Evolutionary conservation across 1,139 yeast species (phyloP), one percentile per base, ranked within the genome.

Genomic region (Candida pseudoviswanathii): DNA sequence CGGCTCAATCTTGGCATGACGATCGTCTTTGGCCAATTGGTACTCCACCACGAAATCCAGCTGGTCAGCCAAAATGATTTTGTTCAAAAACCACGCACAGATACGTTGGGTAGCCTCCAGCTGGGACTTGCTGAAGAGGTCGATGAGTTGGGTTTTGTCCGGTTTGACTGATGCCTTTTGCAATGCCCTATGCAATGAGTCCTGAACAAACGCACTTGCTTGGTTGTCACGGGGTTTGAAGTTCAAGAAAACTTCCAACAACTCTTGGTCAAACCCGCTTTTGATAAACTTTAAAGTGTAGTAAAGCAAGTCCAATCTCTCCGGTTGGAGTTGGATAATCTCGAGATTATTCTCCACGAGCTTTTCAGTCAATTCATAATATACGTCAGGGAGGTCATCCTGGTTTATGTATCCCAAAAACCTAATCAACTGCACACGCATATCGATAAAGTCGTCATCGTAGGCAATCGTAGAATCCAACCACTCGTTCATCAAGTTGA

Each of bases 1-100:
- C 1, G 54, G 54, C 0, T 84, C 81, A 29, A 82, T 64, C 34
- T 64, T 61, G 2, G 75, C 54, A 42, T 65, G 60, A 30, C 60
- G 62, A 9, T 51, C 51, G 22, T 45, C 47, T 61, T 64, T 79
- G 47, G 65, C 64, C 50, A 86, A 69, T 51, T 85, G 86, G 58
- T 76, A 80, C 48, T 86, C 89, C 44, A 86, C 75, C 3, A 84
- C 86, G 43, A 78, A 66, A 27, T 81, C 82, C 58, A 82, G 83
- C 58, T 86, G 86, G 38, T 59, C 67, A 5, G 59, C 59, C 9
- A 62, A 45, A 5, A 81, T 71, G 24, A 73, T 52, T 31, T 60
- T 61, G 32, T 65, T 65, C 44, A 83, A 65, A 7, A 79, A 55
- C 2, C 58, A 51, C 5, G 70, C 68, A 7, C 76, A 72, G 3